A percentile compares a stretch with the other conserved stretches of the same genome.
Evolutionary conservation across 768 basidiomycete genomes (phyloP).

Genomic region (Russula sp.): DNA sequence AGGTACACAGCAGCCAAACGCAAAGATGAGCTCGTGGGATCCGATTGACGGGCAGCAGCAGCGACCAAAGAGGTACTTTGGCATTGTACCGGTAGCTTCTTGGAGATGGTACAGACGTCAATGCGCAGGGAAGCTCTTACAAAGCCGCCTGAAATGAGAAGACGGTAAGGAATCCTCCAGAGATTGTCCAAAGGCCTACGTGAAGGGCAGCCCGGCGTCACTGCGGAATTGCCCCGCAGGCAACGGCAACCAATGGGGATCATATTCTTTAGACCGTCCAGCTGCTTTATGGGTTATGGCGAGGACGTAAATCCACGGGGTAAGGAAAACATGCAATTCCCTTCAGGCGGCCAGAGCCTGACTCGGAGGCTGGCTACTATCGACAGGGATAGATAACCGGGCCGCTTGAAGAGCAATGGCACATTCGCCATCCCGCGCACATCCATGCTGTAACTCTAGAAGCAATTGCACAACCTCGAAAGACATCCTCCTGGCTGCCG

Average conservation of each 20-base stretch:
- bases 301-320: background rate
- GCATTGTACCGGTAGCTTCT: background rate
- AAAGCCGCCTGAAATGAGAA: background rate
- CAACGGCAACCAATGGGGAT: too few relatives aligned
- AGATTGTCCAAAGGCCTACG: background rate
- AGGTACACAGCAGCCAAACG: too few relatives aligned
- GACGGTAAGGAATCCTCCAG: background rate
- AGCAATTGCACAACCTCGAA: background rate
- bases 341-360: background rate
- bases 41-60: too few relatives aligned
- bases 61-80: too few relatives aligned
- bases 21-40: too few relatives aligned
- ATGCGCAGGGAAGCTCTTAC: slow-evolving; percentile 16
- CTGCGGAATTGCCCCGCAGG: too few relatives aligned
- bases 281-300: background rate
- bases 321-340: background rate
- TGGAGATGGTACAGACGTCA: slow-evolving; percentile 15
- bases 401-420: too few relatives aligned
- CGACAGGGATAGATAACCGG: background rate
- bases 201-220: too few relatives aligned
- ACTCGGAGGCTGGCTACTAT: too few relatives aligned
- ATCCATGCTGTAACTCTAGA: background rate
- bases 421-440: background rate
- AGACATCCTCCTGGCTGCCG: background rate
- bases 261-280: too few relatives aligned